Base-by-base conservation (phyloP, 192 early-diverging fungal species). In the Phlyctochytrium bullatum region DNA sequence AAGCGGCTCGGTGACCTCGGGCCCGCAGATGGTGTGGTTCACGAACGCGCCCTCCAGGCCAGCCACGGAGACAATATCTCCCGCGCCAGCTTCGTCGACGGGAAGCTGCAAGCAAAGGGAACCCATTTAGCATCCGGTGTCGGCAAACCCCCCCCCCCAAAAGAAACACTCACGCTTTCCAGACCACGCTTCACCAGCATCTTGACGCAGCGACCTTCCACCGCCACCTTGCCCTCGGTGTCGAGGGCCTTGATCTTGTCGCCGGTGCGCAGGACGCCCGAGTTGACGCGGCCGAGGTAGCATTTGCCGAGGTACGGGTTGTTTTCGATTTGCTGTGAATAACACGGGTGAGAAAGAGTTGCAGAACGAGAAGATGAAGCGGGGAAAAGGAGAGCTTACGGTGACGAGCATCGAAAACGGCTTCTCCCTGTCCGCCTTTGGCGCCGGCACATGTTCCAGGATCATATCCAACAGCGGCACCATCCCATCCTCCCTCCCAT, bases 321-420 rank as follows among this genome's bases (percentile, higher is more conserved):
- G 62, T 80, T 83, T 68, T 93, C 92, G 36, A 93, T 85, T 79
- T 93, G 92, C 50, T 74, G 35, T 64, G 14, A 40, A 31, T n/a
- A 27, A 17, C n/a, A n/a, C n/a, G n/a, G n/a, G n/a, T n/a, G n/a
- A n/a, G n/a, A 17, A 34, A 20, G 32, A 3, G 0, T 25, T 34
- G 10, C 32, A 34, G 24, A 2, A 53, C 32, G 28, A 25, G 17
- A 54, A 17, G 61, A 23, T 30, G 52, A 57, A 66, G n/a, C 12
- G 40, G 40, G n/a, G 31, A 52, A 1, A 73, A n/a, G n/a, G 40
- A 20, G 6, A 47, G 6, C 72, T 36, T 30, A 74, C 73, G 10
- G 92, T 93, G 31, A 93, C 92, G 36, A 92, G 80, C 89, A 93
- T 90, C 20, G 87, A 83, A 66, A 93, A 93, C 1, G 89, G 84